These are phyloP conservation scores for Colletotrichum karsti DNA, from an alignment of 2,329 filamentous ascomycete genomes.

Conservation along the genomic window DNA sequence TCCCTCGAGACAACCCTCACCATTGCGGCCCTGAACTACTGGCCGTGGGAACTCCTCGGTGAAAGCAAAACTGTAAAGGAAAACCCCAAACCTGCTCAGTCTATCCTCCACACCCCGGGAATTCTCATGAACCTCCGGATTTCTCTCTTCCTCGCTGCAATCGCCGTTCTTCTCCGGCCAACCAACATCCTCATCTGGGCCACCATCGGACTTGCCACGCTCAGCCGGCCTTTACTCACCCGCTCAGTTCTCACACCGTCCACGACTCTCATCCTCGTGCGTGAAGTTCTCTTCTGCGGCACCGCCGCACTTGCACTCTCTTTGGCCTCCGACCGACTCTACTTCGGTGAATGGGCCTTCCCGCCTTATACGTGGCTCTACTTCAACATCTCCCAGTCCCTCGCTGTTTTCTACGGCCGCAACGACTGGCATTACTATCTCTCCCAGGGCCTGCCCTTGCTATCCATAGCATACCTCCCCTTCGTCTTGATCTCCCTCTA, in stretches of 20 bases:
- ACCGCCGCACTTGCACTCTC: conserved; percentile 70
- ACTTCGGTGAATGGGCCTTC: conserved; percentile 88
- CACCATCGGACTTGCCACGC: conserved; percentile 60
- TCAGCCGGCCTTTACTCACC: conserved; percentile 48
- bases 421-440: conserved; percentile 95
- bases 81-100: conserved; percentile 44
- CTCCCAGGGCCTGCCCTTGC: conserved; percentile 86
- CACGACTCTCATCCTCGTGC: conserved; percentile 61
- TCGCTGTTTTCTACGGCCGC: conserved; percentile 91
- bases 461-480: conserved; percentile 84
- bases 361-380: conserved; percentile 87
- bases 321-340: conserved; percentile 74
- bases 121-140: conserved; percentile 51
- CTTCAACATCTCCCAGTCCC: conserved; percentile 87
- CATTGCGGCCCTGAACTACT: conserved; percentile 78
- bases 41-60: conserved; percentile 82
- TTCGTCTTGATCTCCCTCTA: conserved; percentile 76
- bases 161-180: conserved; percentile 86
- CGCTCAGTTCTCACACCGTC: conserved; percentile 52
- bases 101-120: conserved; percentile 34
- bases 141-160: conserved; percentile 78
- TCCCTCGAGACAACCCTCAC: conserved; percentile 92
- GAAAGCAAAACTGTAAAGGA: conserved; percentile 48
- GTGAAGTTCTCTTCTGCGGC: conserved; percentile 73
- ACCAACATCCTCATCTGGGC: conserved; percentile 91